Percentiles rank a stretch among this genome's conserved stretches.
Conservation (phyloP, 345 rosid genomes). For the Fremontodendron californicum region DNA sequence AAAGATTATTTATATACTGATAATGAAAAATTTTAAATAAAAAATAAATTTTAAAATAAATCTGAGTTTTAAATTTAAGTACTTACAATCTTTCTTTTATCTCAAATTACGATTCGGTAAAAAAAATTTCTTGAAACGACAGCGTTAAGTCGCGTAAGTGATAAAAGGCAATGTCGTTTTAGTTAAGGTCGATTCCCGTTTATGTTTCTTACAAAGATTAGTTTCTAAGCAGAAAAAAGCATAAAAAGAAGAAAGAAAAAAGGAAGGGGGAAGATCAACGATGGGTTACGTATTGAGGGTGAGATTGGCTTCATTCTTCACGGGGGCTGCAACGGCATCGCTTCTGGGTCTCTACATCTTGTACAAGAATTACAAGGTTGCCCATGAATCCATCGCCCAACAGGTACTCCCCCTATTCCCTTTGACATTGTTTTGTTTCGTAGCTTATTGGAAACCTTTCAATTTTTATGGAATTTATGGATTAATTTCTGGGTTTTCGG, state of each 20-base stretch:
- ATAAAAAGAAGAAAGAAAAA: neutral
- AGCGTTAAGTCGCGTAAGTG: neutral
- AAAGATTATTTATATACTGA: no score
- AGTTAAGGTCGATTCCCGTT: neutral
- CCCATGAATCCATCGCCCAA: constrained; percentile 69
- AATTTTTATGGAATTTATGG: neutral
- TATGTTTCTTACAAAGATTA: neutral
- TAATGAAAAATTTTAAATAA: no score
- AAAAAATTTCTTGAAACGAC: neutral
- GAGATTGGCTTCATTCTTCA: constrained; percentile 89
- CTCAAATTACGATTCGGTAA: neutral
- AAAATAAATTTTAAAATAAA: no score
- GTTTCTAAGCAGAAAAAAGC: neutral
- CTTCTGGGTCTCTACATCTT: constrained; percentile 63
- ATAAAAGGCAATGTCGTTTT: neutral
- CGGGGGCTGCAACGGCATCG: constrained; percentile 92
- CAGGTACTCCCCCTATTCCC: constrained; percentile 40
- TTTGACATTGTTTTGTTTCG: neutral
- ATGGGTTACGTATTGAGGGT: constrained; percentile 86
- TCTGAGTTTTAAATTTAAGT: no score
- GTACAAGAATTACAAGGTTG: constrained; percentile 76
- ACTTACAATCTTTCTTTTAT: no score
- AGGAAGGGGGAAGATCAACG: constrained; percentile 32
- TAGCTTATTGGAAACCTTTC: neutral
- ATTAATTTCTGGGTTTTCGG: neutral